phyloP scores from a whole-genome alignment of 225 moss, liverwort and hornwort genomes.

The Sphagnum tenellum region DNA sequence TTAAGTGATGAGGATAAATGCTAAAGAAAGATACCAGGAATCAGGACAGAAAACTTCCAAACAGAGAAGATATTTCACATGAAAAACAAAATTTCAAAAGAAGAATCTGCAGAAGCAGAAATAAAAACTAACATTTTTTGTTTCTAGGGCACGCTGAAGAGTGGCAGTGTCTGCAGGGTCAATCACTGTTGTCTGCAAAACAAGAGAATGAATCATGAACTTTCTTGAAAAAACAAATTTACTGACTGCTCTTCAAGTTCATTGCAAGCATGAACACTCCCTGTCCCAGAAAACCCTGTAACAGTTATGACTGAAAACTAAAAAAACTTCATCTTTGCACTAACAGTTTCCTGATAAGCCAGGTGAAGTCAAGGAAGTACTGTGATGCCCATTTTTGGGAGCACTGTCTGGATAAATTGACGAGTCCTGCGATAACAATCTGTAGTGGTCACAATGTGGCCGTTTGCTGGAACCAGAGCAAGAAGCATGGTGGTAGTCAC shows the following conservation, averaged over 20 bases:
- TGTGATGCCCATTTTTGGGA: slow-evolving; percentile 96
- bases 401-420: slow-evolving; percentile 98
- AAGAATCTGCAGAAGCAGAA: not conserved
- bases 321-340: not conserved
- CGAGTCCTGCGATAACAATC: slow-evolving; percentile 98
- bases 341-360: not conserved
- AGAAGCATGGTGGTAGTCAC: slow-evolving; percentile 94
- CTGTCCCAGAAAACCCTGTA: no score
- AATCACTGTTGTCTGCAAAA: slow-evolving; percentile 79
- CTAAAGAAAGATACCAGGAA: no score
- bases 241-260: no score
- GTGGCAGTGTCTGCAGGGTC: slow-evolving; percentile 70
- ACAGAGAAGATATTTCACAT: no score
- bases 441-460: slow-evolving; percentile 88
- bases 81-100: not conserved
- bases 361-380: slow-evolving; percentile 14
- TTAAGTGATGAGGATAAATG: no score
- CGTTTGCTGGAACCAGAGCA: slow-evolving; percentile 87
- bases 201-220: not conserved
- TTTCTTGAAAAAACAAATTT: no score
- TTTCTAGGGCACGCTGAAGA: slow-evolving; percentile 65
- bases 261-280: no score
- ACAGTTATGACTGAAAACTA: no score
- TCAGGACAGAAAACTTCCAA: no score
- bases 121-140: slow-evolving; percentile 53